A percentile compares a stretch with the other conserved stretches of the same genome.
phyloP scores from a whole-genome alignment of 2,329 filamentous ascomycete species.

The Stemphylium beticola region DNA sequence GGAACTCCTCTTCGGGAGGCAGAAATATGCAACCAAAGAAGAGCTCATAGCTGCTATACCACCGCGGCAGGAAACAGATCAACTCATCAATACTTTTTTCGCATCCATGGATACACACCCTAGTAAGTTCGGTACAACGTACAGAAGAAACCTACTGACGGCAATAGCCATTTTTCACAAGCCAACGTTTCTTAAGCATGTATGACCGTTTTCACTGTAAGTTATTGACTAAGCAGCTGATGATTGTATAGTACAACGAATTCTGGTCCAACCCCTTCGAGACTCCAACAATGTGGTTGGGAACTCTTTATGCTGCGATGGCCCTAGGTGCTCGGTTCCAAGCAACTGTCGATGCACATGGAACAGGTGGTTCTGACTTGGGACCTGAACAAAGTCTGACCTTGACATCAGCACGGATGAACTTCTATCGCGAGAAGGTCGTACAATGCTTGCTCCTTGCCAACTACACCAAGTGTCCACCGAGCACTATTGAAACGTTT shows the following conservation, averaged over 20 bases:
- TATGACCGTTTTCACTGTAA: constrained; percentile 1
- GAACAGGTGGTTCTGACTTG: background rate
- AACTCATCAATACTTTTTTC: constrained; percentile 34
- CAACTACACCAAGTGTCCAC: constrained; percentile 45
- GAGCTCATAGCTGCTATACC: constrained; percentile 41
- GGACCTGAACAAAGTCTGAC: constrained; percentile 14
- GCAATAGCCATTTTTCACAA: constrained; percentile 35
- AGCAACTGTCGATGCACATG: constrained; percentile 19
- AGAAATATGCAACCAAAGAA: constrained; percentile 34
- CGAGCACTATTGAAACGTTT: constrained; percentile 40
- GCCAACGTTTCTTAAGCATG: constrained; percentile 38
- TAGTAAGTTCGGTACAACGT: constrained; percentile 19
- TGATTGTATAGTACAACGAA: constrained; percentile 44
- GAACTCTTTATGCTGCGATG: constrained; percentile 53
- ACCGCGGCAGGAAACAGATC: constrained; percentile 31
- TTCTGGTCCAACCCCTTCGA: constrained; percentile 53
- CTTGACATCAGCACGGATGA: constrained; percentile 29
- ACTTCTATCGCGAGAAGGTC: constrained; percentile 40
- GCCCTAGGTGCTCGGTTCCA: constrained; percentile 36
- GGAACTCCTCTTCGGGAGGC: constrained; percentile 39
- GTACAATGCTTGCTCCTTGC: constrained; percentile 43
- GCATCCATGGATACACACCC: constrained; percentile 35
- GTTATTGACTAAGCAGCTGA: constrained; percentile 5
- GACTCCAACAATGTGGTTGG: constrained; percentile 53
- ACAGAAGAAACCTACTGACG: constrained; percentile 4